Percentiles rank a stretch among this genome's conserved stretches.
Conservation (phyloP, 139 green algal genomes). For the Yamagishiella unicocca region DNA sequence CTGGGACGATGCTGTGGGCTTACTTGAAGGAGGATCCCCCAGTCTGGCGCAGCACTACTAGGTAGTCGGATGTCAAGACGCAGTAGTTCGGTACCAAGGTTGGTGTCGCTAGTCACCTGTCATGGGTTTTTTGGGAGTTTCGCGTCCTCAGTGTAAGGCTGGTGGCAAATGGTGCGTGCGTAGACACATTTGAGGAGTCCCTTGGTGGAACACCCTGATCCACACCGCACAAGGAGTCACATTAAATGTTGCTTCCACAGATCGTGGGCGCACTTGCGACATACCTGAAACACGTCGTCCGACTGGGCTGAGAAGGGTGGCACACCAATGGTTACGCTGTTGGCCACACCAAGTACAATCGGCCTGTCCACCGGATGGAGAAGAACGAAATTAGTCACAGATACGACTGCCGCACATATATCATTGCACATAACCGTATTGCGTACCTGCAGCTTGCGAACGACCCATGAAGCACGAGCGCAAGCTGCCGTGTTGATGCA, state of each 20-base stretch:
- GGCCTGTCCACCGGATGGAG: not conserved
- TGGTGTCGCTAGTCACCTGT: not conserved
- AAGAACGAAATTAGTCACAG: too few species aligned
- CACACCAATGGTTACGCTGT: not conserved
- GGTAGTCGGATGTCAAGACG: slow-evolving; percentile 9
- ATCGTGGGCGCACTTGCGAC: too few species aligned
- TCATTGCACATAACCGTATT: too few species aligned
- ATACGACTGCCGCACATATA: too few species aligned
- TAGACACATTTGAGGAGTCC: too few species aligned
- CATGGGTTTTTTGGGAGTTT: too few species aligned
- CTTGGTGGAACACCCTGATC: too few species aligned
- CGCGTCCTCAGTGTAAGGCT: too few species aligned
- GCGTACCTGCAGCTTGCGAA: slow-evolving; percentile 19
- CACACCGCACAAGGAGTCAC: too few species aligned
- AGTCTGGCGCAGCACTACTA: not conserved
- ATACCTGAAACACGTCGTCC: slow-evolving; percentile 32
- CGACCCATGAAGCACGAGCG: slow-evolving; percentile 15
- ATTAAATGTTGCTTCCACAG: too few species aligned
- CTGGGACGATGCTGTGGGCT: not conserved
- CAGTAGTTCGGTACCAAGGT: not conserved
- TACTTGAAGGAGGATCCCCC: slow-evolving; percentile 19
- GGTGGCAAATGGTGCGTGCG: too few species aligned
- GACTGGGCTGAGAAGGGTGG: not conserved
- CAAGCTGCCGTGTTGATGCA: not conserved
- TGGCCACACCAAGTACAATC: not conserved